Evolutionary conservation across 2,329 filamentous ascomycete genomes (phyloP).

Genomic region (Pseudogymnoascus sp.): DNA sequence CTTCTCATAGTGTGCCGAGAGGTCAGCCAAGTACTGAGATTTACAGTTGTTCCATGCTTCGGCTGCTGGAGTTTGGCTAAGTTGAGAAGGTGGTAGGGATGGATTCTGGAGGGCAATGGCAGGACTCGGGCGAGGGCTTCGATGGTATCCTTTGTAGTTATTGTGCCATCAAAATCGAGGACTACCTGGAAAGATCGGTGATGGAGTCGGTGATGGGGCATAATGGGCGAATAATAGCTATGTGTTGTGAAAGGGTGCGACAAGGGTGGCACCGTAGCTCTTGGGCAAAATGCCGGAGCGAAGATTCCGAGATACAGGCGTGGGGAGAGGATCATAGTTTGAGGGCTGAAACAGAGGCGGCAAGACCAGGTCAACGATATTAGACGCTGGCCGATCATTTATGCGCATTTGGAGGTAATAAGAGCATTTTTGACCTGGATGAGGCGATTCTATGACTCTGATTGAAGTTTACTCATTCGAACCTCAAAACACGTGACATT

Average conservation of each 20-base stretch:
- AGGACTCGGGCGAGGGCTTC: conserved; percentile 16
- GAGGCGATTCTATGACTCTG: background rate
- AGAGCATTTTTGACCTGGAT: background rate
- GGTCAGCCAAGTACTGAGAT: conserved; percentile 20
- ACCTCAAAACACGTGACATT: conserved; percentile 1
- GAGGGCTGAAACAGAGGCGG: background rate
- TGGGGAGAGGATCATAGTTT: background rate
- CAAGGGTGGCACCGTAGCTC: background rate
- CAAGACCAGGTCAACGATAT: background rate
- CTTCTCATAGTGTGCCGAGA: conserved; percentile 15
- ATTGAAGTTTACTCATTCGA: background rate
- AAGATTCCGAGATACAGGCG: background rate
- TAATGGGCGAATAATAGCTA: background rate
- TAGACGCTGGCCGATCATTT: background rate
- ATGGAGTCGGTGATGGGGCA: background rate
- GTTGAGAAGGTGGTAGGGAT: conserved; percentile 13
- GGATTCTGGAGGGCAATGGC: conserved; percentile 4
- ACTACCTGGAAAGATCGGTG: background rate
- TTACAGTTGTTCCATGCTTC: conserved; percentile 14
- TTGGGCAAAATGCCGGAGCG: background rate
- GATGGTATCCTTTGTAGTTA: conserved; percentile 27
- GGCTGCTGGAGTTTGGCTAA: conserved; percentile 11
- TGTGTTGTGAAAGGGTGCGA: background rate
- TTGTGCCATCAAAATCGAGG: conserved; percentile 26
- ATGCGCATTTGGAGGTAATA: background rate